Conservation (phyloP, 441 rosid species). For the Hura crepitans region DNA sequence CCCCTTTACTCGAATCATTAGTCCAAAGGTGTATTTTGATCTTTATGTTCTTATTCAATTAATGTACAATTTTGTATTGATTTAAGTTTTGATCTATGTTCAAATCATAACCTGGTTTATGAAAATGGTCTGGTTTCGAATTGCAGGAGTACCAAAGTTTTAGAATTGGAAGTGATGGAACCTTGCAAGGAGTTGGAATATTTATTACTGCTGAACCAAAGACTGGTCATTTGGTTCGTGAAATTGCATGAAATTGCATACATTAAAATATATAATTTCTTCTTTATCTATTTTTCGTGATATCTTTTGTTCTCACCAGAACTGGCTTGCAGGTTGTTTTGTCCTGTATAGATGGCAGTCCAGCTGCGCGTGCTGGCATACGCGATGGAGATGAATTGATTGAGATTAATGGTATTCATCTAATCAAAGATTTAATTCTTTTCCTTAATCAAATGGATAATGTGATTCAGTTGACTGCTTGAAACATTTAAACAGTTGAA, state of each 20-base stretch:
- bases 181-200: conserved; percentile 84
- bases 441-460: conserved; percentile 5
- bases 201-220: conserved; percentile 68
- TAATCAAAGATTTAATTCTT: conserved; percentile 2
- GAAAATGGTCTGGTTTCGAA: background rate
- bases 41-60: background rate
- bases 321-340: conserved; percentile 61
- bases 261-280: no score
- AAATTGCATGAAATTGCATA: no score
- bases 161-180: conserved; percentile 83
- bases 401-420: conserved; percentile 76
- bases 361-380: conserved; percentile 86
- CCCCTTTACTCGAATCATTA: conserved; percentile 82
- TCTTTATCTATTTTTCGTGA: background rate
- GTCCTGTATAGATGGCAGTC: conserved; percentile 76
- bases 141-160: conserved; percentile 81
- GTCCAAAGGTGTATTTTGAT: conserved; percentile 59
- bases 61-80: background rate
- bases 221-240: conserved; percentile 79
- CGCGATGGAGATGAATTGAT: conserved; percentile 75
- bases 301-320: conserved; percentile 5
- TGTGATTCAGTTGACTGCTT: background rate
- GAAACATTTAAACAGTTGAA: background rate
- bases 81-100: background rate
- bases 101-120: background rate